Base-by-base conservation (phyloP, 1,139 yeast species). In the Zhuliangozyma parablackwelliae region DNA sequence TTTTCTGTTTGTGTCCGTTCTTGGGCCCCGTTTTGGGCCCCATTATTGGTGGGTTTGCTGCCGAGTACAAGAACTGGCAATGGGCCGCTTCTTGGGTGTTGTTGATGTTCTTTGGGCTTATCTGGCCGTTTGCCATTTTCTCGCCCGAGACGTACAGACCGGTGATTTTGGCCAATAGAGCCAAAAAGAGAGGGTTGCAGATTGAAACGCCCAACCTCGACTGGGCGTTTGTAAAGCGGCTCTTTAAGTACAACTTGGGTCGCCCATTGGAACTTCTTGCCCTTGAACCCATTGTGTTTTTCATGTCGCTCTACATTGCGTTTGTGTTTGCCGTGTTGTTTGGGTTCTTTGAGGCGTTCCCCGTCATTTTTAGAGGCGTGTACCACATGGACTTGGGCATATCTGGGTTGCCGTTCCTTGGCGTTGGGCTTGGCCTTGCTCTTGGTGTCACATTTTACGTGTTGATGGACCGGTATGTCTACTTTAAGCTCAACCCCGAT, bases 1-100 rank as follows among this genome's bases (percentile, higher is more conserved):
- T 75, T 37, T 85, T 81, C 63, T 79, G 82, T 63, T 62, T 77
- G 48, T 83, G 81, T 29, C 88, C 87, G 30, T 81, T 80, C 51
- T 72, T 82, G 57, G 95, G 95, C 43, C 95, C 96, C 2, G 84
- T 83, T 30, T 59, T 85, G 35, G 94, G 95, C 33, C 95, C 95
- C 16, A 70, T 86, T 36, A 75, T 86, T 53, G 95, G 95, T 38
- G 88, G 89, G 0, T 85, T 80, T 54, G 85, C 85, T 16, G 82
- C 80, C 16, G 79, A 80, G 51, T 55, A 70, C 37, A 75, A 81
- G 53, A 78, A 79, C 41, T 83, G 94, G 88, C 69, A 78, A 56
- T 86, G 95, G 94, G 62, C 81, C 13, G 57, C 73, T 10, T 68
- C 80, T 67, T 85, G 92, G 90, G 80, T 84, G 29, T 77, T 79